These are phyloP conservation scores for Neltuma alba DNA, from an alignment of 306 rosid species.

Conservation along the genomic window DNA sequence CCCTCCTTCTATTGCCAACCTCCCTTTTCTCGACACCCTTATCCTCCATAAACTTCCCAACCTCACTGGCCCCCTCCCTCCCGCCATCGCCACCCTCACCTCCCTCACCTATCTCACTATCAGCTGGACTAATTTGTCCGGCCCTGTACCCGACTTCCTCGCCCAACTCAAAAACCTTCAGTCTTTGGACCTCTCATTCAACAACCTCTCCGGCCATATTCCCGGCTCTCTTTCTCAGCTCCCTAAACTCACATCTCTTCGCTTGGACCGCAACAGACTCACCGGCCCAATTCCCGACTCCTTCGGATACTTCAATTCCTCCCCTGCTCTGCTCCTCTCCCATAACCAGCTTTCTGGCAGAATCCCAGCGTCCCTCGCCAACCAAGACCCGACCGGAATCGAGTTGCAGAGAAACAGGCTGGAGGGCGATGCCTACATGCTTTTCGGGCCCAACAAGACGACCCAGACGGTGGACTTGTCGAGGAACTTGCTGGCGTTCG, in stretches of 20 bases:
- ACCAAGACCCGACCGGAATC: neutral
- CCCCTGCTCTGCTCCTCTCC: conserved; percentile 47
- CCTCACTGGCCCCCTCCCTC: conserved; percentile 64
- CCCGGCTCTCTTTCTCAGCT: conserved; percentile 63
- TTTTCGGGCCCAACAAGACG: conserved; percentile 49
- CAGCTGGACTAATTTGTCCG: conserved; percentile 55
- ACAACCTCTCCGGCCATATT: conserved; percentile 56
- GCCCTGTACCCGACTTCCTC: conserved; percentile 66
- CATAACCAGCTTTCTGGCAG: conserved; percentile 66
- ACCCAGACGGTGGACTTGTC: conserved; percentile 38
- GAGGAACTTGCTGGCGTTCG: conserved; percentile 59
- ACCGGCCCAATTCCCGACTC: conserved; percentile 53
- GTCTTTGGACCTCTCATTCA: conserved; percentile 53
- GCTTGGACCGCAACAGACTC: conserved; percentile 54
- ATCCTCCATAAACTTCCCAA: conserved; percentile 60
- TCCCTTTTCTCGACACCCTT: conserved; percentile 56
- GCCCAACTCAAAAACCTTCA: conserved; percentile 54
- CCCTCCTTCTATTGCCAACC: conserved; percentile 65
- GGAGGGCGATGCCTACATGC: conserved; percentile 50
- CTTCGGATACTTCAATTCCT: conserved; percentile 42
- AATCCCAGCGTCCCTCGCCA: conserved; percentile 51
- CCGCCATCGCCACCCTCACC: conserved; percentile 59
- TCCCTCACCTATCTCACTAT: conserved; percentile 46
- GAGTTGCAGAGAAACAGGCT: conserved; percentile 67
- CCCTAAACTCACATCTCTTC: conserved; percentile 33